Evolutionary conservation across 2,329 filamentous ascomycete species (phyloP).

Genomic region (Neonectria ditissima): DNA sequence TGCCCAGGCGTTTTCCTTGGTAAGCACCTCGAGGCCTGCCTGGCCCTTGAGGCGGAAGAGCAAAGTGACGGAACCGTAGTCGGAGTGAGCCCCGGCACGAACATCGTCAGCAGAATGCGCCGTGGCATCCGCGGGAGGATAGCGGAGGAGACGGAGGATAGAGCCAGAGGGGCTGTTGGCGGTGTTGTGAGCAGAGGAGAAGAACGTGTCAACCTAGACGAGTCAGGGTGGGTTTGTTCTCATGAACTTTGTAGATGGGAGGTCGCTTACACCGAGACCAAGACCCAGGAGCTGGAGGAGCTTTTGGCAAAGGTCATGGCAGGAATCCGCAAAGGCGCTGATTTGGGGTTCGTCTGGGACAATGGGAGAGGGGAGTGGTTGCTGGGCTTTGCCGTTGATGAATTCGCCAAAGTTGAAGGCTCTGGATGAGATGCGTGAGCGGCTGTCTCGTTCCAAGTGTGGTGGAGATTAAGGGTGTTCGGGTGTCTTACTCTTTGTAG

Average conservation of each 20-base stretch:
- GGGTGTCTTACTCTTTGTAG: conserved; percentile 79
- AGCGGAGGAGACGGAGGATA: conserved; percentile 79
- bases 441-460: not conserved
- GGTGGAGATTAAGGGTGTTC: not conserved
- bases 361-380: conserved; percentile 79
- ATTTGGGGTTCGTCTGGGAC: conserved; percentile 70
- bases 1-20: conserved; percentile 66
- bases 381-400: conserved; percentile 73
- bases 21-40: conserved; percentile 86
- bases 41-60: conserved; percentile 90
- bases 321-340: conserved; percentile 74
- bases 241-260: conserved; percentile 4
- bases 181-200: conserved; percentile 63
- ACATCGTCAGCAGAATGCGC: conserved; percentile 69
- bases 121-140: conserved; percentile 66
- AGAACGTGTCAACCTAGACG: conserved; percentile 63
- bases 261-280: conserved; percentile 71
- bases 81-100: conserved; percentile 90
- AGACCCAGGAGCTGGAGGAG: conserved; percentile 83
- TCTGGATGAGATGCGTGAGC: conserved; percentile 58
- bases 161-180: conserved; percentile 62
- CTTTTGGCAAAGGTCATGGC: conserved; percentile 77
- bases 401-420: conserved; percentile 94
- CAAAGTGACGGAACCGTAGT: conserved; percentile 80
- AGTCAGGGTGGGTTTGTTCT: conserved; percentile 16